A percentile compares a stretch with the other conserved stretches of the same genome.
Evolutionary conservation across 1,139 yeast species (phyloP).

Genomic region (Diutina pseudorugosa): DNA sequence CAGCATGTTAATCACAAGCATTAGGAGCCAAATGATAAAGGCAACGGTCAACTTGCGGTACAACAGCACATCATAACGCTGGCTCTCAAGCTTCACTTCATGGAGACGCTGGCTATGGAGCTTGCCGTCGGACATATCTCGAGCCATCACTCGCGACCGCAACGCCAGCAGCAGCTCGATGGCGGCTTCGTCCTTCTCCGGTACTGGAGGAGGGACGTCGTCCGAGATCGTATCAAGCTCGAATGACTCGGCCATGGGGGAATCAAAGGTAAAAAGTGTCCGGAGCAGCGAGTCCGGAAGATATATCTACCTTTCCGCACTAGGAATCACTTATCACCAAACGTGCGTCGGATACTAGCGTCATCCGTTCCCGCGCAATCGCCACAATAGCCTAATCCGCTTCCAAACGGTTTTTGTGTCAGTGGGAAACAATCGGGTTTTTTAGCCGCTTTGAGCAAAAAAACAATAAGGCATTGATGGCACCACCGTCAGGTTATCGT

Average conservation of each 20-base stretch:
- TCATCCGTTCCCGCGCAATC: background rate
- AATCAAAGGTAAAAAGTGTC: too few species aligned
- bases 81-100: background rate
- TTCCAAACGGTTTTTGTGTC: background rate
- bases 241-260: background rate
- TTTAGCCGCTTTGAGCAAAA: background rate
- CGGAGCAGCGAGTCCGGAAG: background rate
- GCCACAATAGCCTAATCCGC: background rate
- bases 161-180: background rate
- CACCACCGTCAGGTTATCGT: too few species aligned
- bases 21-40: background rate
- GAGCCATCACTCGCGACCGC: background rate
- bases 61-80: background rate
- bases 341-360: background rate
- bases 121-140: background rate
- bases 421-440: background rate
- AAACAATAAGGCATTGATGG: background rate
- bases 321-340: background rate
- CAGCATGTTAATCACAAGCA: constrained; percentile 1
- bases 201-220: constrained; percentile 1
- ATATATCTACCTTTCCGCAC: background rate
- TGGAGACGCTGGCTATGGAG: background rate
- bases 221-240: background rate
- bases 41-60: background rate
- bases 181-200: background rate